A percentile compares a stretch with the other conserved stretches of the same genome.
Evolutionary conservation across 106 monocot species (phyloP).

Genomic region (Amphibolis antarctica): DNA sequence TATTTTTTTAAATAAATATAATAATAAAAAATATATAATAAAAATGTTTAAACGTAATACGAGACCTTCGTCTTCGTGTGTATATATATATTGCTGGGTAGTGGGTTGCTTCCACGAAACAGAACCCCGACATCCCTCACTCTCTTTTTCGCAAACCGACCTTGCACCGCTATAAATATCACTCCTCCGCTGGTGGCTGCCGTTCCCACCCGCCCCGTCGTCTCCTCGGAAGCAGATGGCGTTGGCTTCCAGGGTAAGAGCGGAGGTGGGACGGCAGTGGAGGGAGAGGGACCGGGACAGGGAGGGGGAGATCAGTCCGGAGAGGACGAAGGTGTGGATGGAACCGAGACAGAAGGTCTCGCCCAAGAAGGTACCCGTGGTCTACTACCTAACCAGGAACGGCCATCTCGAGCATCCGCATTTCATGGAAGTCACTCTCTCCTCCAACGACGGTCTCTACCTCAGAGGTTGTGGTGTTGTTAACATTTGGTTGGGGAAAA

Average conservation of each 20-base stretch:
- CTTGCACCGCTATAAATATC: no score
- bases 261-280: conserved; percentile 15
- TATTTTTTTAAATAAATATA: no score
- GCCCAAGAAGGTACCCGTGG: conserved; percentile 46
- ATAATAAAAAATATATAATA: no score
- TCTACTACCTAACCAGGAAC: conserved; percentile 72
- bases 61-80: no score
- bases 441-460: conserved; percentile 52
- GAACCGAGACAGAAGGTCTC: conserved; percentile 32
- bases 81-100: no score
- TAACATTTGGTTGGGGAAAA: neutral
- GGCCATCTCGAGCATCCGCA: conserved; percentile 90
- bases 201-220: neutral
- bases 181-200: no score
- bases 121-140: no score
- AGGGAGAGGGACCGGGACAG: conserved; percentile 9
- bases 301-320: conserved; percentile 35
- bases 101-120: no score
- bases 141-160: no score
- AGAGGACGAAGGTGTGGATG: conserved; percentile 58
- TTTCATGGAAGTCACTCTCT: conserved; percentile 80
- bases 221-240: conserved; percentile 9
- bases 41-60: no score
- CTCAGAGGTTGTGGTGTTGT: conserved; percentile 42
- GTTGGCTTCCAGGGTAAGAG: conserved; percentile 12